Evolutionary conservation across 495 filamentous ascomycete genomes (phyloP).

Genomic region (Tetracladium marchalianum): DNA sequence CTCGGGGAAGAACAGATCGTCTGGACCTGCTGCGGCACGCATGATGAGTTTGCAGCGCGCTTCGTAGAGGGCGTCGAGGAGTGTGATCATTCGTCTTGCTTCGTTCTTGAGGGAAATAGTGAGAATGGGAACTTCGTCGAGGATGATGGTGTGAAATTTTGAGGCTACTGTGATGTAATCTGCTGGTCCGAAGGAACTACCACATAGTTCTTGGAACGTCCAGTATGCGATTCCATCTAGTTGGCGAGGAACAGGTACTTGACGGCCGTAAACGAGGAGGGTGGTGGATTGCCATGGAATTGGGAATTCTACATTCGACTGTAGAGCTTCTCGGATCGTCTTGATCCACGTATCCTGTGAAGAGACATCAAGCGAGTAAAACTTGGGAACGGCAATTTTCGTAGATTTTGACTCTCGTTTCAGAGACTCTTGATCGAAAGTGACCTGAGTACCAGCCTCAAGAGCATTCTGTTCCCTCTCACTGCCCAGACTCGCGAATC

Average conservation of each 20-base stretch:
- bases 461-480: not conserved
- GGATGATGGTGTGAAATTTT: constrained; percentile 57
- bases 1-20: constrained; percentile 64
- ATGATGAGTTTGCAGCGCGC: constrained; percentile 54
- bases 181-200: constrained; percentile 48
- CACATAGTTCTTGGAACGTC: constrained; percentile 51
- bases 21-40: constrained; percentile 45
- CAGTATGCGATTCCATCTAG: constrained; percentile 38
- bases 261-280: constrained; percentile 50
- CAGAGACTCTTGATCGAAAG: not conserved
- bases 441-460: not conserved
- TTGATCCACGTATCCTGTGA: constrained; percentile 5
- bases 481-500: not conserved
- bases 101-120: constrained; percentile 55
- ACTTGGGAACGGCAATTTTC: not conserved
- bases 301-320: constrained; percentile 3
- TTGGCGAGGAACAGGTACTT: constrained; percentile 39
- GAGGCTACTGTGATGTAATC: constrained; percentile 66
- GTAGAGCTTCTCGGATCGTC: constrained; percentile 11
- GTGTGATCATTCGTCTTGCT: constrained; percentile 59
- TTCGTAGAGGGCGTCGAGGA: constrained; percentile 64
- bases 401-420: not conserved
- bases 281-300: constrained; percentile 35
- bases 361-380: constrained; percentile 9
- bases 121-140: constrained; percentile 48